Evolutionary conservation across 371 early-diverging fungal genomes (phyloP).

Genomic region (Mucor mucedo): DNA sequence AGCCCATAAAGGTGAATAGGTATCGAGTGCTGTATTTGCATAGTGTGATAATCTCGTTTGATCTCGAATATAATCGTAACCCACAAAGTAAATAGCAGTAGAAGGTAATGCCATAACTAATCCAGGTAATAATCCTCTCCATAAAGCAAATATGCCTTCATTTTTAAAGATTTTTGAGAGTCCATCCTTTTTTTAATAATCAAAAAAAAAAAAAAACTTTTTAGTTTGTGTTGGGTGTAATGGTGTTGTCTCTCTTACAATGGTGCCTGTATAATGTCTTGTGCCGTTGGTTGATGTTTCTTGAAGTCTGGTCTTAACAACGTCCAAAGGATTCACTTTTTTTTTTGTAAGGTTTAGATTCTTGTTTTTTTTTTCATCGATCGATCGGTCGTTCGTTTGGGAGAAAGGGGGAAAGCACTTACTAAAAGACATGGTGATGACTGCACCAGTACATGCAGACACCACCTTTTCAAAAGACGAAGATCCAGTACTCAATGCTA

Average conservation of each 20-base stretch:
- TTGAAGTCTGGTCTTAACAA: conserved; percentile 93
- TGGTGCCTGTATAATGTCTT: conserved; percentile 36
- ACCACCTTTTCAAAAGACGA: conserved; percentile 46
- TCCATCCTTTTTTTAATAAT: conserved; percentile 62
- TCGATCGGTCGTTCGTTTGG: too few species aligned
- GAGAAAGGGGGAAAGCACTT: conserved; percentile 9
- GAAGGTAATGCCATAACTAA: conserved; percentile 91
- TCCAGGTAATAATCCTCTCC: conserved; percentile 91
- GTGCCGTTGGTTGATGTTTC: conserved; percentile 52
- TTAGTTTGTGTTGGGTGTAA: neutral
- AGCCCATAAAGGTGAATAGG: conserved; percentile 75
- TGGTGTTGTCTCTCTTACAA: conserved; percentile 21
- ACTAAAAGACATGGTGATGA: conserved; percentile 50
- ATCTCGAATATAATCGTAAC: conserved; percentile 89
- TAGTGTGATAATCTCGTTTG: conserved; percentile 26
- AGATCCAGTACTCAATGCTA: neutral
- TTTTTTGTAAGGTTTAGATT: neutral
- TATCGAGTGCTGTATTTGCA: conserved; percentile 34
- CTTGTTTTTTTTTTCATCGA: too few species aligned
- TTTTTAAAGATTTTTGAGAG: conserved; percentile 77
- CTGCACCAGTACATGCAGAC: conserved; percentile 50
- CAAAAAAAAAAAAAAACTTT: neutral
- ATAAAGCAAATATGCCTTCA: conserved; percentile 84
- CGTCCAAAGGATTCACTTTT: conserved; percentile 90
- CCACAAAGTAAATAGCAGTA: conserved; percentile 93